Evolutionary conservation across 495 filamentous ascomycete species (phyloP).

Genomic region (Xylaria telfairii): DNA sequence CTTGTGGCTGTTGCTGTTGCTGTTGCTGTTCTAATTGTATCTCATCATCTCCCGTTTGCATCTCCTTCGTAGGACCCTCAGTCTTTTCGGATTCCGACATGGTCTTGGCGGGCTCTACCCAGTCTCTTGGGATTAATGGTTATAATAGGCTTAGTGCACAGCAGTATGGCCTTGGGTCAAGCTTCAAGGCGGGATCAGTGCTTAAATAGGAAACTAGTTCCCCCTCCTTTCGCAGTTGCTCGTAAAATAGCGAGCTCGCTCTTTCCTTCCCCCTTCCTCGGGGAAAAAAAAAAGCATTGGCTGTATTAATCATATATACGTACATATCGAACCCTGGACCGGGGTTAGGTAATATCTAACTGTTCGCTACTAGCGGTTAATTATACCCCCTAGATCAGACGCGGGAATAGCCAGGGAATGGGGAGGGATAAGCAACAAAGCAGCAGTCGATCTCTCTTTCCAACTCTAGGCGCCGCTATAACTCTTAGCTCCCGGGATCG

Average conservation of each 20-base stretch:
- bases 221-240: neutral
- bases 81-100: slow-evolving; percentile 21
- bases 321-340: neutral
- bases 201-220: neutral
- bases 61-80: neutral
- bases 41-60: neutral
- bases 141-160: neutral
- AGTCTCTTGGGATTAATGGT: neutral
- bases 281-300: neutral
- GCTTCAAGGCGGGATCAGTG: neutral
- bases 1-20: neutral
- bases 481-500: neutral
- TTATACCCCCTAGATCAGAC: neutral
- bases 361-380: neutral
- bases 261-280: neutral
- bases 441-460: neutral
- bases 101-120: slow-evolving; percentile 2
- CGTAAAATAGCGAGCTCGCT: neutral
- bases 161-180: neutral
- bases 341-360: neutral
- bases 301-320: neutral
- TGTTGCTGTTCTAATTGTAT: slow-evolving; percentile 5
- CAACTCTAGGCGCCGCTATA: neutral
- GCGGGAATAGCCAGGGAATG: slow-evolving; percentile 1
- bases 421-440: neutral